Percentiles rank a stretch among this genome's conserved stretches.
These are phyloP conservation scores for Penicillium paradoxum DNA, from an alignment of 495 filamentous ascomycete genomes.

Conservation along the genomic window DNA sequence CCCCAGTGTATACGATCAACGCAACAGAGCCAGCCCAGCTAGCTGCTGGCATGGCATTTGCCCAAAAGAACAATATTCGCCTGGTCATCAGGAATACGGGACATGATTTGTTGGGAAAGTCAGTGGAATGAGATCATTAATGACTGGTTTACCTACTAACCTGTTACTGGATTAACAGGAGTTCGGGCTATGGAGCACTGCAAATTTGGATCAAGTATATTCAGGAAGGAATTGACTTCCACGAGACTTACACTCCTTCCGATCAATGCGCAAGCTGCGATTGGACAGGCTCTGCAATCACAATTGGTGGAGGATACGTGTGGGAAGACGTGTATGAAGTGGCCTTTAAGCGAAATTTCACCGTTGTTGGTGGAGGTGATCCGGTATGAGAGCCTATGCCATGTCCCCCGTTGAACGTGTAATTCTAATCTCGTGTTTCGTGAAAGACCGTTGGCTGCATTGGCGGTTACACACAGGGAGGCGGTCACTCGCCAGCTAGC, in stretches of 20 bases:
- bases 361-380: conserved; percentile 35
- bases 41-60: conserved; percentile 39
- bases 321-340: conserved; percentile 32
- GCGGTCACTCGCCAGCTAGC: conserved; percentile 29
- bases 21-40: conserved; percentile 25
- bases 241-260: conserved; percentile 20
- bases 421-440: not conserved
- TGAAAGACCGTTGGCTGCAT: conserved; percentile 32
- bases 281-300: conserved; percentile 33
- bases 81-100: conserved; percentile 59
- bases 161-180: conserved; percentile 13
- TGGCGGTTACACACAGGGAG: conserved; percentile 37
- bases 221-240: conserved; percentile 22
- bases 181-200: conserved; percentile 32
- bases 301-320: conserved; percentile 33
- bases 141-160: conserved; percentile 16
- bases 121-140: conserved; percentile 28
- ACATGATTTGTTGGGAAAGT: conserved; percentile 39
- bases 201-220: conserved; percentile 38
- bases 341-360: conserved; percentile 21
- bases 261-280: conserved; percentile 7
- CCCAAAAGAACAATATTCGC: conserved; percentile 49
- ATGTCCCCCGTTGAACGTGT: not conserved
- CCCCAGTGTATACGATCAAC: conserved; percentile 29
- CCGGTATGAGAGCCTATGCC: conserved; percentile 11